phyloP scores from a whole-genome alignment of 345 rosid species.

The Euphorbia tirucalli region DNA sequence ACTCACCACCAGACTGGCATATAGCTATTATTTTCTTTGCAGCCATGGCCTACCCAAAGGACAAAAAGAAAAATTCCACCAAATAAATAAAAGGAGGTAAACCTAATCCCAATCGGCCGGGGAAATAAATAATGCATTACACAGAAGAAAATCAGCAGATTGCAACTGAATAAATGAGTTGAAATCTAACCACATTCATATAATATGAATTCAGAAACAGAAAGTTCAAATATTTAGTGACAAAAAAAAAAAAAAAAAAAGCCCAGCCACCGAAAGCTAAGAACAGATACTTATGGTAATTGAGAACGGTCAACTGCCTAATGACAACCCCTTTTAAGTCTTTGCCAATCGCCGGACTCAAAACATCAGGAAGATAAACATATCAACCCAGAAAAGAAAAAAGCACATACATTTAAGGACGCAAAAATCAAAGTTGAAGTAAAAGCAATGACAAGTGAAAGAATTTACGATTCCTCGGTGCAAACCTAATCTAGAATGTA shows the following conservation, averaged over 20 bases:
- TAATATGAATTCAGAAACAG: no score
- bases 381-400: not conserved
- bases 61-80: not conserved
- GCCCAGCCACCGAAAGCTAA: not conserved
- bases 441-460: not conserved
- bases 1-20: constrained; percentile 91
- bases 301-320: not conserved
- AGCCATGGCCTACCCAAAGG: constrained; percentile 49
- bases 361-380: not conserved
- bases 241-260: not conserved
- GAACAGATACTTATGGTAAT: not conserved
- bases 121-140: not conserved
- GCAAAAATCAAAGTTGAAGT: not conserved
- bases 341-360: not conserved
- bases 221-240: not conserved
- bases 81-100: not conserved
- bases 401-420: no score
- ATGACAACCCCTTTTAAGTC: no score
- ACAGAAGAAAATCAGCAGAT: not conserved
- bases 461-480: not conserved
- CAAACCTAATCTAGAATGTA: constrained; percentile 1
- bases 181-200: not conserved
- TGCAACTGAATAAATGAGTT: not conserved
- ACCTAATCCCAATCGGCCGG: not conserved
- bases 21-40: constrained; percentile 81